These are phyloP conservation scores for Luffa acutangula DNA, from an alignment of 306 rosid species.

Conservation along the genomic window DNA sequence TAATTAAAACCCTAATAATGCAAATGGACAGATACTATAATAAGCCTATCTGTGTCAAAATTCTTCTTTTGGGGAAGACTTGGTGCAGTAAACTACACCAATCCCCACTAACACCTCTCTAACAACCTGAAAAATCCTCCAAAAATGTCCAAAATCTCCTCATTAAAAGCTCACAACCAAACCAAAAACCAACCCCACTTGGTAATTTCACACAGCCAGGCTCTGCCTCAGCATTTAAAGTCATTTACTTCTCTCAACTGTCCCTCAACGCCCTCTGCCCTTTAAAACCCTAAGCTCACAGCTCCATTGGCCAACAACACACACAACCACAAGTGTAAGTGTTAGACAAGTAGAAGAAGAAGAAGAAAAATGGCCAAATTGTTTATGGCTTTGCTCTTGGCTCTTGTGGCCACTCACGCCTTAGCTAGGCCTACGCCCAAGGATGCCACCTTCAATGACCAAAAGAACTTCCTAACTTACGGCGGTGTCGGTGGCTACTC, in stretches of 20 bases:
- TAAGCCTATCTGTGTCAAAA: not conserved
- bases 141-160: not conserved
- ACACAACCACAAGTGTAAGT: not conserved
- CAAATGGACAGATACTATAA: not conserved
- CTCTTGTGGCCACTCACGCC: slow-evolving; percentile 31
- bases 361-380: slow-evolving; percentile 30
- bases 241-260: slow-evolving; percentile 46
- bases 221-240: slow-evolving; percentile 22
- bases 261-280: slow-evolving; percentile 9
- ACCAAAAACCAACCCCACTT: not conserved
- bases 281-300: not conserved
- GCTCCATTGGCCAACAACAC: not conserved
- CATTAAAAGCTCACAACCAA: not conserved
- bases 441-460: slow-evolving; percentile 42
- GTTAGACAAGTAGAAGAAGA: not conserved
- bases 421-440: slow-evolving; percentile 38
- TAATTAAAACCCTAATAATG: not conserved
- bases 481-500: slow-evolving; percentile 59
- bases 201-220: not conserved
- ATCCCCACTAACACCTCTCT: not conserved
- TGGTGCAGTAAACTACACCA: not conserved
- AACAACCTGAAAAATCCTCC: not conserved
- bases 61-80: not conserved
- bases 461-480: slow-evolving; percentile 46
- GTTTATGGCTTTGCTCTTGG: slow-evolving; percentile 36